A percentile compares a stretch with the other conserved stretches of the same genome.
Conservation (phyloP, 495 filamentous ascomycete species). For the Cairneyella variabilis region DNA sequence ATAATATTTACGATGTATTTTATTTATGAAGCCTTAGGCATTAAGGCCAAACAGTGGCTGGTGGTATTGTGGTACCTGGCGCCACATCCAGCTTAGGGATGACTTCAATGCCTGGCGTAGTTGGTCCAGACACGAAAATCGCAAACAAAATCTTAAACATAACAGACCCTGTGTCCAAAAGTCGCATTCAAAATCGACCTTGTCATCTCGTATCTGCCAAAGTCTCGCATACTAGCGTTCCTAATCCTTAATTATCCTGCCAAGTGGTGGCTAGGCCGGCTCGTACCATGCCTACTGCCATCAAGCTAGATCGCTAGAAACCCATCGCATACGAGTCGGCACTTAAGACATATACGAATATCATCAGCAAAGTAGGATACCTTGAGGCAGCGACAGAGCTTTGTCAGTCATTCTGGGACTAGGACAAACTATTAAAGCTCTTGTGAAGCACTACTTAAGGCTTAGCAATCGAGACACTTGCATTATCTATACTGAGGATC, state of each 20-base stretch:
- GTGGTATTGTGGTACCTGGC: not conserved
- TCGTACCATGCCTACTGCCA: constrained; percentile 3
- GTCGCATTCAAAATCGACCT: constrained; percentile 1
- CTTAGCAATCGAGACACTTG: not conserved
- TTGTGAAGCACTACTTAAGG: not conserved
- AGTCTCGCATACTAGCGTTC: constrained; percentile 6
- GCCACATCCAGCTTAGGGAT: constrained; percentile 1
- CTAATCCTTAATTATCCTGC: constrained; percentile 2
- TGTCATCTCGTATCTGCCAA: constrained; percentile 9
- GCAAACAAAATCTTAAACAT: not conserved
- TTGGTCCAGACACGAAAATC: not conserved
- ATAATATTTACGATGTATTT: no score
- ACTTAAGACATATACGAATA: constrained; percentile 27
- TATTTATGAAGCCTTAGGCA: no score
- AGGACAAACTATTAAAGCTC: constrained; percentile 3
- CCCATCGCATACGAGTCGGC: constrained; percentile 5
- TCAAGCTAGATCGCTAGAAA: constrained; percentile 9
- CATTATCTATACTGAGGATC: not conserved
- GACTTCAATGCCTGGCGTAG: constrained; percentile 1
- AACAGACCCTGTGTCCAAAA: constrained; percentile 1
- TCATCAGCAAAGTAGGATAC: not conserved
- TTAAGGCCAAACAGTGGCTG: no score
- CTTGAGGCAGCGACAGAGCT: not conserved
- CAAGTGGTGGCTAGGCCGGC: not conserved
- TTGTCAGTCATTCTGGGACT: not conserved